phyloP scores from a whole-genome alignment of 2,329 filamentous ascomycete genomes.

The Colletotrichum chlorophyti region DNA sequence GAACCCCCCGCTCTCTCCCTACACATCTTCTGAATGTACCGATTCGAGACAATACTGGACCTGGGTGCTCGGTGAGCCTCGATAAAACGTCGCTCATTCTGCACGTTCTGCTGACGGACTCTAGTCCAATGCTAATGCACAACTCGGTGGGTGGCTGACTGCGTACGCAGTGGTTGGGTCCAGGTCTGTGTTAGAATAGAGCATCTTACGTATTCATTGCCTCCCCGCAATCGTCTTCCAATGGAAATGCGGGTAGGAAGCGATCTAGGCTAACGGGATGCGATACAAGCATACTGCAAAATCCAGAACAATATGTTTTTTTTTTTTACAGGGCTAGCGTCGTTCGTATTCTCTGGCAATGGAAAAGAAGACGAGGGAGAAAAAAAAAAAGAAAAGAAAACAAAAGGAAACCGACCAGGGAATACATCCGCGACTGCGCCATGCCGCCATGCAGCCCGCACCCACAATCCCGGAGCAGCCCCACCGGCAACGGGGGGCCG shows the following conservation, averaged over 20 bases:
- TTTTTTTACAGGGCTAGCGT: no score
- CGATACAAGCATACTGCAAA: no score
- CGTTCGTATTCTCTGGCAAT: not conserved
- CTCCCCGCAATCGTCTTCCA: no score
- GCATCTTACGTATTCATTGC: not conserved
- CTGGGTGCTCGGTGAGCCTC: slow-evolving; percentile 16
- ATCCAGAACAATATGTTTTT: no score
- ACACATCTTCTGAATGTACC: no score
- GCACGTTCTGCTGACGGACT: slow-evolving; percentile 24
- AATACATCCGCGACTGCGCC: slow-evolving; percentile 14
- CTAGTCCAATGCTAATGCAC: slow-evolving; percentile 2
- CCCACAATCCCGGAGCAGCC: slow-evolving; percentile 20
- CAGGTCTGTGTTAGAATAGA: slow-evolving; percentile 10
- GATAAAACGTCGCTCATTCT: slow-evolving; percentile 20
- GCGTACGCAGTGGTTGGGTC: slow-evolving; percentile 13
- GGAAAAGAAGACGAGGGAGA: not conserved
- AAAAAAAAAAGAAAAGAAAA: not conserved
- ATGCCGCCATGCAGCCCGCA: slow-evolving; percentile 28
- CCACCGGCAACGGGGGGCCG: slow-evolving; percentile 12
- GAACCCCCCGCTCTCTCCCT: no score
- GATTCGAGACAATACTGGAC: not conserved
- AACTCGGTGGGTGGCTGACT: no score
- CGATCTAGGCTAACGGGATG: no score
- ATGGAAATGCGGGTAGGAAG: no score
- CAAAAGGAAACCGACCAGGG: not conserved